Base-by-base conservation (phyloP, 768 basidiomycete genomes). In the Cubamyces lactineus region DNA sequence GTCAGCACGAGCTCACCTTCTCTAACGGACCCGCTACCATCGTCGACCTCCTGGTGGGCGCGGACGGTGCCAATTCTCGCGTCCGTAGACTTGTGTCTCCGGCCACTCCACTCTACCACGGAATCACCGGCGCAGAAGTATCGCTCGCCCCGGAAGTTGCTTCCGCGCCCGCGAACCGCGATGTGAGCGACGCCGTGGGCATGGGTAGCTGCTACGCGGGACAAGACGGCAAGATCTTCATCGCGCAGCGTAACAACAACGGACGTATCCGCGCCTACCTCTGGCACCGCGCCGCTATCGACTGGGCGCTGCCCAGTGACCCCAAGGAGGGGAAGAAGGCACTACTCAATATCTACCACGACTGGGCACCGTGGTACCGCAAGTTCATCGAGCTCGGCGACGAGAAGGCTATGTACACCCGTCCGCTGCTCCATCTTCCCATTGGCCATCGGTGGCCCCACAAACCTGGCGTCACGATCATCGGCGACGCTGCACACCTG, bases 1-100 rank as follows among this genome's bases (percentile, higher is more conserved):
- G 77, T 76, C 12, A 61, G 54, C 54, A 56, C 51, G 47, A 66
- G n/a, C 40, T 67, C 13, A 55, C 55, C 9, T 61, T 58, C 56
- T 24, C 50, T 1, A 58, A 53, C 45, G 56, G 55, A 41, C 19
- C 26, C 23, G 41, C 50, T 47, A n/a, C 42, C 12, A 30, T 38
- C 28, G 41, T 13, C 4, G 57, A 51, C 41, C 11, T 43, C 57
- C 39, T 59, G 5, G 30, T 59, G 6, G 57, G 57, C 7, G 57
- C 57, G 13, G 57, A 59, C 49, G 57, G 57, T 17, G 57, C 49
- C 1, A 23, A 50, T 39, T 59, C 57, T 12, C 40, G 28, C 40
- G 23, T 59, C 26, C 49, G 57, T 7, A 49, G 49, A 12, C 41
- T 59, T 4, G 13, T 59, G n/a, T 51, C 49, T 17, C 16, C 48